A percentile compares a stretch with the other conserved stretches of the same genome.
Evolutionary conservation across 1,284 basidiomycete genomes (phyloP).

Genomic region (Ustilago shanxiensis): DNA sequence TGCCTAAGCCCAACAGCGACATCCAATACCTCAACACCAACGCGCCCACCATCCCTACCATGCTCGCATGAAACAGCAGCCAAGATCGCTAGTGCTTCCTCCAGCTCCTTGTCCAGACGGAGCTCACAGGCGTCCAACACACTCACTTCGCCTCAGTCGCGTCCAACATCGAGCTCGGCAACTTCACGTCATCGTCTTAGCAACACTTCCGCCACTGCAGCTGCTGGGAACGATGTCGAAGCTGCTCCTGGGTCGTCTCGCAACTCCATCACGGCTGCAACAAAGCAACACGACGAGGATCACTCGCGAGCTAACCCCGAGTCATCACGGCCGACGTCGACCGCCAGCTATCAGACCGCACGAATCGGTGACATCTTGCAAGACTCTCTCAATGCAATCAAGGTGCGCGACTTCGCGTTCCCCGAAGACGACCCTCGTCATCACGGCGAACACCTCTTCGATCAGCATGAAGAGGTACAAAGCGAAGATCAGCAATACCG

Average conservation of each 20-base stretch:
- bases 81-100: constrained; percentile 43
- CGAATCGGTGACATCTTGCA: constrained; percentile 5
- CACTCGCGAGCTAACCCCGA: constrained; percentile 3
- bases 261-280: background rate
- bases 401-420: constrained; percentile 58
- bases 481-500: constrained; percentile 16
- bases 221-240: background rate
- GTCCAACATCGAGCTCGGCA: constrained; percentile 29
- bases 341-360: constrained; percentile 39
- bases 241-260: background rate
- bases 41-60: constrained; percentile 46
- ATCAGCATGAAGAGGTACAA: background rate
- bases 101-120: constrained; percentile 32
- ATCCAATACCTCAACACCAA: constrained; percentile 24
- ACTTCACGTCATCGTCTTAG: constrained; percentile 29
- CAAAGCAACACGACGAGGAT: background rate
- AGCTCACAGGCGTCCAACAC: constrained; percentile 46
- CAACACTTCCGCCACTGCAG: constrained; percentile 11
- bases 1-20: constrained; percentile 14
- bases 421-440: constrained; percentile 47
- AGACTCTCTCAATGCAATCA: constrained; percentile 9
- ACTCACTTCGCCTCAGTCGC: constrained; percentile 26
- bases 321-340: constrained; percentile 27
- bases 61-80: constrained; percentile 45
- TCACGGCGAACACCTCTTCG: constrained; percentile 20